Base-by-base conservation (phyloP, 1,284 basidiomycete genomes). In the Marasmius tenuissimus region DNA sequence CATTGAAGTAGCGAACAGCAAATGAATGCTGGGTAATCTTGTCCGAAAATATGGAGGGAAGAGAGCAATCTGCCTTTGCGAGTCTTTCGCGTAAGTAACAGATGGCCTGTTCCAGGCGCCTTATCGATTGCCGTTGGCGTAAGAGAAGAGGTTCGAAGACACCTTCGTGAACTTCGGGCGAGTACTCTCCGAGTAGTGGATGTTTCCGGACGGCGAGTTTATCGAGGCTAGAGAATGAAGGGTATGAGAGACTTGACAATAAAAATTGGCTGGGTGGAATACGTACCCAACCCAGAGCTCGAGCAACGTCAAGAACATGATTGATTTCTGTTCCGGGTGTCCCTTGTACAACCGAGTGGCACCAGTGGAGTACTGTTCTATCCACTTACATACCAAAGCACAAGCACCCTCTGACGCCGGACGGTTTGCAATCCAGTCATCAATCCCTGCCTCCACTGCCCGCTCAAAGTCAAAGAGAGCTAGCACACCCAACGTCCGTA, bases 251-350 rank as follows among this genome's bases (percentile, higher is more conserved):
- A 35, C 9, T 8, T 6, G 16, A 3, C 3, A 1, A 35, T n/a
- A 10, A 10, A n/a, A 18, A 54, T 5, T 10, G 27, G n/a, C 35
- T 16, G 34, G 27, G 2, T 27, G 27, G 27, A 27, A 37, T 10
- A 54, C 52, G 10, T 38, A 54, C 52, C 52, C 52, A 37, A 54
- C 34, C 64, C 64, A 66, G 8, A 66, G 34, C 3, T 59, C 53
- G 8, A 63, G 48, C 12, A 63, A 38, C 14, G 62, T 59, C 16
- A 66, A 67, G 16, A 82, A 63, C 74, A 81, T 78, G 5, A 76
- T 61, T 0, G 83, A 85, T 16, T 70, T 55, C 16, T 73, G 65
- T 59, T 85, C 81, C 3, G 81, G 76, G 58, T 78, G 78, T 27
- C 61, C 58, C 4, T 35, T 49, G 57, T 81, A 81, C 0, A 61